Evolutionary conservation across 495 filamentous ascomycete species (phyloP).

Genomic region (Penicillium verhagenii): DNA sequence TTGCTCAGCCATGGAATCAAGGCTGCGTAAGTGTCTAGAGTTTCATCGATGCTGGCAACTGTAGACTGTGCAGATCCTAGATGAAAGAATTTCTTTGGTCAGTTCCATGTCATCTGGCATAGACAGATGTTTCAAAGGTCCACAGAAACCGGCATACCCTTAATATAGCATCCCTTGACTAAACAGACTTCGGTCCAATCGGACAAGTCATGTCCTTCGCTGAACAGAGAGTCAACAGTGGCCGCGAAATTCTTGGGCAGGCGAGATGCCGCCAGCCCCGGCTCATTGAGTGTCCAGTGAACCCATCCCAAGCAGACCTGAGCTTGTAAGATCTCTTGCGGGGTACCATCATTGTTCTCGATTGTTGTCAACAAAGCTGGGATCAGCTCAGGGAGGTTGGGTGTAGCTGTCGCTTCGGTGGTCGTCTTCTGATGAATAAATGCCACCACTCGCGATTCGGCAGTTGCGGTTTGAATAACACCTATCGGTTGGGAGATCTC

Average conservation of each 20-base stretch:
- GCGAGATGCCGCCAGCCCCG: conserved; percentile 54
- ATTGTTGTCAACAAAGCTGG: conserved; percentile 62
- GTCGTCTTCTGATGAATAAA: conserved; percentile 40
- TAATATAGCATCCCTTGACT: conserved; percentile 73
- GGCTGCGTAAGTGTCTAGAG: conserved; percentile 61
- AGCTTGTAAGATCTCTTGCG: conserved; percentile 75
- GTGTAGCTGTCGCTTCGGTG: conserved; percentile 41
- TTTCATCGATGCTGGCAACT: conserved; percentile 52
- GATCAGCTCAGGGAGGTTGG: conserved; percentile 60
- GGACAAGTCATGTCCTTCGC: conserved; percentile 46
- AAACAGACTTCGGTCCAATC: conserved; percentile 79
- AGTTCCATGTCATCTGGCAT: background rate
- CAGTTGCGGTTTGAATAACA: conserved; percentile 70
- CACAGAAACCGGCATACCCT: conserved; percentile 43
- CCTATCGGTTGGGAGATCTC: conserved; percentile 46
- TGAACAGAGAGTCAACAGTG: conserved; percentile 44
- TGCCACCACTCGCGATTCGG: conserved; percentile 63
- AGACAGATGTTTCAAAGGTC: background rate
- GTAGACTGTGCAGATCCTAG: conserved; percentile 60
- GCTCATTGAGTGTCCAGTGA: conserved; percentile 72
- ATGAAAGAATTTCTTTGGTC: conserved; percentile 12
- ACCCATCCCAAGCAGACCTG: conserved; percentile 80
- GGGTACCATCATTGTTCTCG: conserved; percentile 54
- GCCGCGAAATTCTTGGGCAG: conserved; percentile 63
- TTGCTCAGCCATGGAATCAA: conserved; percentile 57